Base-by-base conservation (phyloP, 2,329 filamentous ascomycete species). In the Fusarium chaquense region DNA sequence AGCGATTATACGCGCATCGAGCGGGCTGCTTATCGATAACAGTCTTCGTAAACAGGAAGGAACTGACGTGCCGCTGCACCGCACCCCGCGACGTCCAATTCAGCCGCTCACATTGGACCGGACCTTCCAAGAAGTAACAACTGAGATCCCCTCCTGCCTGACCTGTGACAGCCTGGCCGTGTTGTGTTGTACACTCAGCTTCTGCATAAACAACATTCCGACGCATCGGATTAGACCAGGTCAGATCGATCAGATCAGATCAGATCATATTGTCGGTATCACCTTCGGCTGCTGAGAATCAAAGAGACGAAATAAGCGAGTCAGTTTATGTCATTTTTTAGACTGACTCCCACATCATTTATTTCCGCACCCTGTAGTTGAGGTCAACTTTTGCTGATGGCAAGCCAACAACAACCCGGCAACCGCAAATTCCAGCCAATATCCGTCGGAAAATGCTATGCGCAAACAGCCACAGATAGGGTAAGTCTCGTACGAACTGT, bases 401-500 rank as follows among this genome's bases (percentile, higher is more conserved):
- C 73, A 66, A 64, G 63, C 60, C 73, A 71, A 68, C 58, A 57
- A 47, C 24, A 57, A 45, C 20, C 58, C 56, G 52, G 57, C 38
- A 52, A 57, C 44, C 70, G 64, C 54, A 72, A 67, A 38, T 75
- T 75, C 57, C 65, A 72, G 57, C 73, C 71, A 33, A 62, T 78
- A 55, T 69, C 72, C 16, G 76, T 82, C 35, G 80, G 81, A 38
- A 75, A 67, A 65, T 81, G 80, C 67, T 72, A 80, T 68, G 71
- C 70, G 36, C 81, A 83, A 71, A 80, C 78, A 20, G 77, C 77
- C 30, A 71, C 67, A 8, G 78, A 81, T 33, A 76, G 81, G 51
- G 81, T 82, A 26, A 35, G 20, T 13, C 28, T 46, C 11, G 2
- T 18, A 38, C 5, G 18, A 22, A 46, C n/a, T 38, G 40, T 13